Conservation (phyloP, 2,329 filamentous ascomycete genomes). For the Cucurbitaria berberidis region DNA sequence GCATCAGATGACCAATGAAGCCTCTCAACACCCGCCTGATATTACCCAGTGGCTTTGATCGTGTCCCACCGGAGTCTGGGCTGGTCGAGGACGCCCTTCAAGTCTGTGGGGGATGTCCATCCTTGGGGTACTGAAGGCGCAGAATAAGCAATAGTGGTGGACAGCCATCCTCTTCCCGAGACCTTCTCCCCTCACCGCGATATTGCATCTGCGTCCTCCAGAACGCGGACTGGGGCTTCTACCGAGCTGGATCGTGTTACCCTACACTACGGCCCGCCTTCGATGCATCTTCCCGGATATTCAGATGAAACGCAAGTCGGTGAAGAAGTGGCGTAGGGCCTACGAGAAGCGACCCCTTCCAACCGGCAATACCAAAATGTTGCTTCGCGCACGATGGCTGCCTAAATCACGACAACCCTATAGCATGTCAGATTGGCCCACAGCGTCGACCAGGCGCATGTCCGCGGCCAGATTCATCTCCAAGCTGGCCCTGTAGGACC, state of each 20-base stretch:
- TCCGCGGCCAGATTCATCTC: conserved; percentile 23
- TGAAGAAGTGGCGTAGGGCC: conserved; percentile 19
- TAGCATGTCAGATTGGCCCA: conserved; percentile 17
- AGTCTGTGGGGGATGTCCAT: conserved; percentile 26
- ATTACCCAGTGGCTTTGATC: conserved; percentile 20
- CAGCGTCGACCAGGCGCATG: conserved; percentile 13
- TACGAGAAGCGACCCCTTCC: conserved; percentile 13
- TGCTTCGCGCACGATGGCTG: conserved; percentile 15
- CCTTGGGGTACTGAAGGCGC: conserved; percentile 28
- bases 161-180: conserved; percentile 5
- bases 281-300: conserved; percentile 23
- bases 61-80: conserved; percentile 29
- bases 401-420: conserved; percentile 18
- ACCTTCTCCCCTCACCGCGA: conserved; percentile 17
- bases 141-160: conserved; percentile 21
- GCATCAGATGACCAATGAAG: conserved; percentile 23
- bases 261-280: conserved; percentile 28
- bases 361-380: conserved; percentile 12
- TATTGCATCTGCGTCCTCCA: conserved; percentile 19
- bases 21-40: conserved; percentile 14
- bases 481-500: conserved; percentile 27
- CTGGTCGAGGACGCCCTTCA: conserved; percentile 13
- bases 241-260: conserved; percentile 12
- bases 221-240: conserved; percentile 5
- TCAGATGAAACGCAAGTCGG: conserved; percentile 21